These are phyloP conservation scores for Acacia concinna DNA, from an alignment of 331 rosid genomes.

Conservation along the genomic window DNA sequence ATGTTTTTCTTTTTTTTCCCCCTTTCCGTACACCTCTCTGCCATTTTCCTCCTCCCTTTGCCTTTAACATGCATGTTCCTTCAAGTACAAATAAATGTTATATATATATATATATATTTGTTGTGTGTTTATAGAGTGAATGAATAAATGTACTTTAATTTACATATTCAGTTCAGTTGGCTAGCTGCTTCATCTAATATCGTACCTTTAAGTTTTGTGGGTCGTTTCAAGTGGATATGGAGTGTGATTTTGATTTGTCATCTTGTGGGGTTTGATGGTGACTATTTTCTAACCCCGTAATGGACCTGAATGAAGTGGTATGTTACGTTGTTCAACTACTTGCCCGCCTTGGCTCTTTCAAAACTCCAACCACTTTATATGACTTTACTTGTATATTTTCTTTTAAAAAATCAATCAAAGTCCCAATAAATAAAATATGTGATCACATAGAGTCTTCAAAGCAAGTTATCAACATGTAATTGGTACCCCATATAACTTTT, in stretches of 20 bases:
- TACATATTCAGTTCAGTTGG: not conserved
- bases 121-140: not conserved
- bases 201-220: not conserved
- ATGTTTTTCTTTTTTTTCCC: too few species aligned
- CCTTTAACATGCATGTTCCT: not conserved
- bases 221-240: constrained; percentile 7
- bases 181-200: not conserved
- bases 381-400: not conserved
- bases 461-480: too few species aligned
- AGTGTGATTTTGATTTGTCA: constrained; percentile 1
- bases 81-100: not conserved
- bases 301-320: not conserved
- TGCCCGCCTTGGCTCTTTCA: constrained; percentile 15
- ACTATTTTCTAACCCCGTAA: not conserved
- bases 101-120: not conserved
- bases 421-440: too few species aligned
- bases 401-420: too few species aligned
- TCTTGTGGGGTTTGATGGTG: constrained; percentile 15
- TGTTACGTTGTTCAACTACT: constrained; percentile 17
- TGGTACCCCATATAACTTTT: too few species aligned
- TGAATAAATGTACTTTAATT: not conserved
- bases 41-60: not conserved
- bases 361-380: constrained; percentile 29
- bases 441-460: too few species aligned
- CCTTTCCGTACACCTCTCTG: not conserved